Evolutionary conservation across 2,329 filamentous ascomycete species (phyloP).

Genomic region (Aureobasidium lini): DNA sequence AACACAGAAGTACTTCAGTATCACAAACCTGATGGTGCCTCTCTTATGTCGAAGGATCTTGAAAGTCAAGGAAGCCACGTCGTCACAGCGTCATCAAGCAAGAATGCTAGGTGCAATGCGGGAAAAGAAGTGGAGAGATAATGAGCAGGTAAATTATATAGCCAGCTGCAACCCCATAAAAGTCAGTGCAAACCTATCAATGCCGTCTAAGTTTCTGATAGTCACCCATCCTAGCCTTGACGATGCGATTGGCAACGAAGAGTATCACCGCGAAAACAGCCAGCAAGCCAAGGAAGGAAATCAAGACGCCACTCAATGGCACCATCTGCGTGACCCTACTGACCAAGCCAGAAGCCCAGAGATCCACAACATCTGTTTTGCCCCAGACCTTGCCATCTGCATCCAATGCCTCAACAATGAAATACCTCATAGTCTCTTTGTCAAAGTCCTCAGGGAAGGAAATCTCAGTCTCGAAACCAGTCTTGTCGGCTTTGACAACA

Average conservation of each 20-base stretch:
- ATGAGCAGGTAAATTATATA: too few species aligned
- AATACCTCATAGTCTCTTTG: slow-evolving; percentile 16
- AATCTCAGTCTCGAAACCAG: slow-evolving; percentile 35
- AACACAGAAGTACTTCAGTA: too few species aligned
- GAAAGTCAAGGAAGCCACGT: too few species aligned
- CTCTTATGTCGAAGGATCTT: too few species aligned
- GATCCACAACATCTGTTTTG: not conserved
- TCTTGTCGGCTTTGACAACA: slow-evolving; percentile 2
- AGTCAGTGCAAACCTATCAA: not conserved
- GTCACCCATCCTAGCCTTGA: not conserved
- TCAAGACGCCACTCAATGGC: not conserved
- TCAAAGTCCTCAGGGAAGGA: slow-evolving; percentile 15
- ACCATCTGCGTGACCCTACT: not conserved
- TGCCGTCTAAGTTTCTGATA: slow-evolving; percentile 6
- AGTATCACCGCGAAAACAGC: not conserved
- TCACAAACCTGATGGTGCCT: too few species aligned
- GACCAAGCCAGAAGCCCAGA: not conserved
- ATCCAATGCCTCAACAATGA: slow-evolving; percentile 25
- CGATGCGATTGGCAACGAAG: not conserved
- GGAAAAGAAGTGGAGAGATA: too few species aligned
- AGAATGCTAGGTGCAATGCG: too few species aligned
- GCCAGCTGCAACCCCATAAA: too few species aligned
- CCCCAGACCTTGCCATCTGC: slow-evolving; percentile 12
- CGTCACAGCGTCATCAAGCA: too few species aligned
- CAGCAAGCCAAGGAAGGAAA: not conserved